phyloP scores from a whole-genome alignment of 352 stramenopile genomes.

The Phytophthora ramorum region DNA sequence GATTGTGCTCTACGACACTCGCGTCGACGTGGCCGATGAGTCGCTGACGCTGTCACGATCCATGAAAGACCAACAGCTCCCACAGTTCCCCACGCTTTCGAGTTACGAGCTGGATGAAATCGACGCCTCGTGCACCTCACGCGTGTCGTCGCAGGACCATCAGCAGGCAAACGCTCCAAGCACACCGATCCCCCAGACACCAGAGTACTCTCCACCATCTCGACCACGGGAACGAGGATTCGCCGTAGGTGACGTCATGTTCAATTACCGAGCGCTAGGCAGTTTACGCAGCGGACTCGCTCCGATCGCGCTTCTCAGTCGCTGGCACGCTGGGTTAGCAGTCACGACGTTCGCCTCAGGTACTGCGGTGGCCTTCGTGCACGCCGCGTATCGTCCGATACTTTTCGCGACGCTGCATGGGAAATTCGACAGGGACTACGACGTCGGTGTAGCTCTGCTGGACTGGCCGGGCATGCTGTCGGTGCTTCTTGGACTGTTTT shows the following conservation, averaged over 20 bases:
- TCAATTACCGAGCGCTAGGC: conserved; percentile 55
- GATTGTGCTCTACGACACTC: conserved; percentile 35
- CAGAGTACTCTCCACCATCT: conserved; percentile 16
- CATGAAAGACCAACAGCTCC: conserved; percentile 22
- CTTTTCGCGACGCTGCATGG: conserved; percentile 51
- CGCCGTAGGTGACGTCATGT: conserved; percentile 46
- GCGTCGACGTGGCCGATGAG: conserved; percentile 27
- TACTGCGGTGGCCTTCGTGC: conserved; percentile 39
- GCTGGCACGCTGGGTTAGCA: conserved; percentile 48
- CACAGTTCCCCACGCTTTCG: conserved; percentile 26
- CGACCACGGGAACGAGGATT: conserved; percentile 15
- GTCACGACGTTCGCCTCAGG: conserved; percentile 42
- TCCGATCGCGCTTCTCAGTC: conserved; percentile 44
- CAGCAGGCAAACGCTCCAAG: conserved; percentile 1
- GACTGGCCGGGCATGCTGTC: conserved; percentile 79
- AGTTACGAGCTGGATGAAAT: conserved; percentile 37
- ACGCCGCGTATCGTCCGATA: conserved; percentile 47
- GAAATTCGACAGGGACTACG: conserved; percentile 45
- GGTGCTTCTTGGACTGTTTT: conserved; percentile 86
- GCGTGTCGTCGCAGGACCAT: neutral
- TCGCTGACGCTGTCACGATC: conserved; percentile 37
- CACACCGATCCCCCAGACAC: neutral
- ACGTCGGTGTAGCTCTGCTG: conserved; percentile 43
- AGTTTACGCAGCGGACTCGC: conserved; percentile 52
- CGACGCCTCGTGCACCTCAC: conserved; percentile 25